phyloP scores from a whole-genome alignment of 208 protist genomes.

The Leishmania turanica region DNA sequence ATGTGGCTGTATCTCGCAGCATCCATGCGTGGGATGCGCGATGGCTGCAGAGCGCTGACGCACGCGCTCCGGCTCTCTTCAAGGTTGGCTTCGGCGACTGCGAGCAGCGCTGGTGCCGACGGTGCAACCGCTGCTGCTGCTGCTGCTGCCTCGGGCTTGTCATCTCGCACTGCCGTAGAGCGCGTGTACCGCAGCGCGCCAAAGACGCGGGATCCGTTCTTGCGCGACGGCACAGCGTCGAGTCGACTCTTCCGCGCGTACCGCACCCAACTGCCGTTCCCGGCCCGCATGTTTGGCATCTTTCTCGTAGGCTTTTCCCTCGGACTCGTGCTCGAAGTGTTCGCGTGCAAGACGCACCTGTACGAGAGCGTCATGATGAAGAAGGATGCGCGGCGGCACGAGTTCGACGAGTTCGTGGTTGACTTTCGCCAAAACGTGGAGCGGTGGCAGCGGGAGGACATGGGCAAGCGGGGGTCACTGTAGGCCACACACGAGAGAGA shows the following conservation, averaged over 20 bases:
- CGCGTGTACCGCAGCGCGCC: conserved; percentile 7
- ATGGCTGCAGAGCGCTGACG: neutral
- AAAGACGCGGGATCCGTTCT: conserved; percentile 45
- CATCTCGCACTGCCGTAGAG: conserved; percentile 1
- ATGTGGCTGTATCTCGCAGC: neutral
- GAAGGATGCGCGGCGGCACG: conserved; percentile 75
- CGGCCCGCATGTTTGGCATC: conserved; percentile 56
- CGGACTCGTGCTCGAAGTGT: conserved; percentile 67
- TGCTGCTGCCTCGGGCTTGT: neutral
- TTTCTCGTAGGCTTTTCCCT: conserved; percentile 61
- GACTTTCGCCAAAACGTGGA: conserved; percentile 76
- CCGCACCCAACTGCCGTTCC: conserved; percentile 53
- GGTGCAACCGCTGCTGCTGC: neutral
- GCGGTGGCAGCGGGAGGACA: conserved; percentile 74
- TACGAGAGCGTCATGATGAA: conserved; percentile 85
- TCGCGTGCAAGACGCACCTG: conserved; percentile 82
- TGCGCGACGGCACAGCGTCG: conserved; percentile 52
- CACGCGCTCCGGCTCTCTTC: neutral
- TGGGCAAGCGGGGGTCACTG: conserved; percentile 29
- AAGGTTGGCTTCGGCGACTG: neutral
- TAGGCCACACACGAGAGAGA: neutral
- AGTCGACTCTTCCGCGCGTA: conserved; percentile 53
- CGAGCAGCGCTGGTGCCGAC: neutral
- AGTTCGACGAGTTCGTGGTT: conserved; percentile 84
- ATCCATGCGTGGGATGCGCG: too few species aligned